Conservation (phyloP, 768 basidiomycete genomes). For the Lentinula raphanica region DNA sequence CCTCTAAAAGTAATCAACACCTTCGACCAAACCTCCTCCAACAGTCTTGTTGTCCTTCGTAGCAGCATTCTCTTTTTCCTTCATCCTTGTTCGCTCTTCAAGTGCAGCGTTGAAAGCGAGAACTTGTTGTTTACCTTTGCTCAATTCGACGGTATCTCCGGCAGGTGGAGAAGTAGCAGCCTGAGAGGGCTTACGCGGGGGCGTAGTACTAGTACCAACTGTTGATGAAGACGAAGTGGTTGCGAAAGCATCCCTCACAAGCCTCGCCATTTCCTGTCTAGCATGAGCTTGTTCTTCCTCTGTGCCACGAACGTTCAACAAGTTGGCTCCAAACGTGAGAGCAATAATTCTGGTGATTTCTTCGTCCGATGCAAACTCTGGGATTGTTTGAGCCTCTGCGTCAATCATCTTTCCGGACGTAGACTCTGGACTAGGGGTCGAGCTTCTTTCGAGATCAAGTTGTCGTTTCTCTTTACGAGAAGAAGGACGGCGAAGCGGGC, state of each 20-base stretch:
- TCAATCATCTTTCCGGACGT: neutral
- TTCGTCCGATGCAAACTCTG: neutral
- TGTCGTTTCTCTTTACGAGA: neutral
- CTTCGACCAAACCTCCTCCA: neutral
- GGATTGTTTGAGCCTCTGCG: neutral
- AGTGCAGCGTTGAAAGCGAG: neutral
- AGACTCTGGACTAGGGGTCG: neutral
- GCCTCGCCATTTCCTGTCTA: neutral
- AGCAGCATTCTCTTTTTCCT: neutral
- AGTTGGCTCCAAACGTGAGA: neutral
- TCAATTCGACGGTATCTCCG: neutral
- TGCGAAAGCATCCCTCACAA: neutral
- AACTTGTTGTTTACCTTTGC: neutral
- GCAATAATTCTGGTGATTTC: neutral
- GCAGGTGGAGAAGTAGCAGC: no score
- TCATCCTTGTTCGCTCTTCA: neutral
- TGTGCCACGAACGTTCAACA: neutral
- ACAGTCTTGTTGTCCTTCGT: neutral
- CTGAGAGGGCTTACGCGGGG: no score
- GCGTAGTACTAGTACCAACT: no score
- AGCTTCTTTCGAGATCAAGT: neutral
- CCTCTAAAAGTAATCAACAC: neutral
- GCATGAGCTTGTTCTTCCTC: neutral
- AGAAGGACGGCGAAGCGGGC: neutral
- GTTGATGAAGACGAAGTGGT: neutral